Evolutionary conservation across 805 yeast genomes (phyloP), one percentile per base, ranked within the genome.

Genomic region (Yamadazyma laniorum): DNA sequence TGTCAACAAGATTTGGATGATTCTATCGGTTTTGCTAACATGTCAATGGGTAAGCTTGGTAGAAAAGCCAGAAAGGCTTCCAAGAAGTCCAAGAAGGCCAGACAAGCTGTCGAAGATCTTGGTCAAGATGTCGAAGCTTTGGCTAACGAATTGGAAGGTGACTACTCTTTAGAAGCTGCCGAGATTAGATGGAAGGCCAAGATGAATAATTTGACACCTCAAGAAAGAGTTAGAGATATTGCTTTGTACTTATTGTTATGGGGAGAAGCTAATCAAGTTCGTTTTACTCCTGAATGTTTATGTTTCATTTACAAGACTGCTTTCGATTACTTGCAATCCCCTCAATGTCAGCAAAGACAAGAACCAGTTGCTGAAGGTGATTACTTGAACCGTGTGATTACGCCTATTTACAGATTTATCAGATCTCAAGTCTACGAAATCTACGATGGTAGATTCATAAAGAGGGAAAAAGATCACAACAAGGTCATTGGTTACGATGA

Each of bases 231-330:
- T 38, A 79, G 90, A 65, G 89, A 85, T 49, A 65, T 85, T 51
- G 82, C 90, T 11, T 67, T 85, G 45, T 85, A 84, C 65, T 68
- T 85, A 44, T 70, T 85, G 53, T 65, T 83, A 51, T 85, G 95
- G 95, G 95, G 95, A 71, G 95, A 85, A 69, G 90, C 93, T 25
- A 85, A 85, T 65, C 93, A 85, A 71, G 95, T 91, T 42, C 85
- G 99, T 67, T 93, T 93, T 70, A 84, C 93, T 40, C 77, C 84
- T 5, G 97, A 89, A 73, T 76, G 85, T 68, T 70, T 93, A 47
- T 87, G 96, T 77, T 93, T 85, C 76, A 82, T 93, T 57, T 95
- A 81, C 78, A 91, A 95, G 73, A 86, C 95, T 63, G 96, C 97
- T 42, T 75, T 76, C 49, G 99, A 93, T 66, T 90, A 93, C 67